These are phyloP conservation scores for Sarocladium oryzae DNA, from an alignment of 2,329 filamentous ascomycete species.

Conservation along the genomic window DNA sequence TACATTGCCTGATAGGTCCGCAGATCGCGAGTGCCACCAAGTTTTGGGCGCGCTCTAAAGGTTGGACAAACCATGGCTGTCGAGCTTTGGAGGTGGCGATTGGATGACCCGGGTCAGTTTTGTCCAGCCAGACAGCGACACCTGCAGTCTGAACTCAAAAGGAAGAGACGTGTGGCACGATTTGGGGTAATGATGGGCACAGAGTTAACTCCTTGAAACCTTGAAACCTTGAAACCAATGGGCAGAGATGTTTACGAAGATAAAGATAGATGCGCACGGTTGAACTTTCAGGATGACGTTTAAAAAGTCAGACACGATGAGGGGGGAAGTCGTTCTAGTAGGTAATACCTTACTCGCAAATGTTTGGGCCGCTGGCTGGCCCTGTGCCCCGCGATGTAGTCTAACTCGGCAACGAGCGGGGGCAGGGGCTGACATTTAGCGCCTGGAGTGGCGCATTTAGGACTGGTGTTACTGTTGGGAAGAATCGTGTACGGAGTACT, in stretches of 20 bases:
- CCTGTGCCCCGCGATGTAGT: slow-evolving; percentile 7
- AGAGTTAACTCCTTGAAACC: not conserved
- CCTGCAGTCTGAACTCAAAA: not conserved
- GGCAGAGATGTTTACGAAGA: not conserved
- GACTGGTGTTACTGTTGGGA: not conserved
- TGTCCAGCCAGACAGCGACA: not conserved
- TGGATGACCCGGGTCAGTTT: not conserved
- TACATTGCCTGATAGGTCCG: not conserved
- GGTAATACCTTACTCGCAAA: not conserved
- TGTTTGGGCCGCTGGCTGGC: not conserved
- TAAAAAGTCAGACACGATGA: not conserved
- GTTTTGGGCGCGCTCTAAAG: not conserved
- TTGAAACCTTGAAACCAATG: not conserved
- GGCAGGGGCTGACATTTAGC: not conserved
- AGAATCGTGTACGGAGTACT: too few relatives aligned
- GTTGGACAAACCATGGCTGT: not conserved
- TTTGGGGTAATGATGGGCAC: too few relatives aligned
- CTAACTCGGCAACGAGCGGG: slow-evolving; percentile 6
- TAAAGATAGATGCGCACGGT: not conserved
- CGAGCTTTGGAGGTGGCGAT: not conserved
- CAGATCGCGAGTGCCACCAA: not conserved
- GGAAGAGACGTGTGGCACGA: not conserved
- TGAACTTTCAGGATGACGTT: too few relatives aligned
- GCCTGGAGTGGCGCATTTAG: not conserved
- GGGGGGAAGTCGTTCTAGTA: not conserved